Conservation (phyloP, 768 basidiomycete species). For the Termitomyces titanicus region DNA sequence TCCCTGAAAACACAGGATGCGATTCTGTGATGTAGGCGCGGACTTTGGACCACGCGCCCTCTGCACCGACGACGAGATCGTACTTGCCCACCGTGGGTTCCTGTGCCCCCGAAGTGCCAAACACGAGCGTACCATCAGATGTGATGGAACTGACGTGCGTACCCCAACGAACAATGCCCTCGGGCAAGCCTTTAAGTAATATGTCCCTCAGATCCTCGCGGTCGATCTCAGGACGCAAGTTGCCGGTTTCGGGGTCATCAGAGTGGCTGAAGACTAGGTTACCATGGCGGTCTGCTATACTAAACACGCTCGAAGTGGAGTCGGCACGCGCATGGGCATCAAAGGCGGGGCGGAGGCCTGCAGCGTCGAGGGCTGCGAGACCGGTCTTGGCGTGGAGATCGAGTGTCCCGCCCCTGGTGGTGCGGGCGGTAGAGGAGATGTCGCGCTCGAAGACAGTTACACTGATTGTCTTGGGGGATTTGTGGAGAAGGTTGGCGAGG, state of each 20-base stretch:
- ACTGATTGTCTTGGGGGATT: constrained; percentile 4
- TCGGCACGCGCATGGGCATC: constrained; percentile 16
- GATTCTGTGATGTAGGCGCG: constrained; percentile 27
- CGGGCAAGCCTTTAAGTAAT: constrained; percentile 20
- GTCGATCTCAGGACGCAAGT: constrained; percentile 23
- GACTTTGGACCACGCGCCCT: constrained; percentile 36
- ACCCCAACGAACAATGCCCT: constrained; percentile 18
- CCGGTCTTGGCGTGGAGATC: constrained; percentile 24
- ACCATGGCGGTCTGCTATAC: constrained; percentile 14
- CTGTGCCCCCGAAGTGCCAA: constrained; percentile 10
- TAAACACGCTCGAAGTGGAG: constrained; percentile 10
- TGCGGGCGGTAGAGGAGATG: constrained; percentile 12
- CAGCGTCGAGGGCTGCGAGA: constrained; percentile 19
- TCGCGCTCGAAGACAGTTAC: constrained; percentile 23
- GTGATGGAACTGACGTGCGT: constrained; percentile 14
- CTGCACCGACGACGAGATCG: constrained; percentile 24
- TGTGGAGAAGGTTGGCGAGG: constrained; percentile 20
- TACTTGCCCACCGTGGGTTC: constrained; percentile 9
- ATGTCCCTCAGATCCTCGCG: constrained; percentile 20
- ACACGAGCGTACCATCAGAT: constrained; percentile 5
- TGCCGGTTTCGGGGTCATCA: constrained; percentile 1
- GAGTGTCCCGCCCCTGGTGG: constrained; percentile 22
- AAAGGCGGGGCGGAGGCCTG: constrained; percentile 22
- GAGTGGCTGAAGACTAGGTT: constrained; percentile 5
- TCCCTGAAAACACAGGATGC: constrained; percentile 29